Conservation (phyloP, 805 yeast species). For the Saturnispora sekii region DNA sequence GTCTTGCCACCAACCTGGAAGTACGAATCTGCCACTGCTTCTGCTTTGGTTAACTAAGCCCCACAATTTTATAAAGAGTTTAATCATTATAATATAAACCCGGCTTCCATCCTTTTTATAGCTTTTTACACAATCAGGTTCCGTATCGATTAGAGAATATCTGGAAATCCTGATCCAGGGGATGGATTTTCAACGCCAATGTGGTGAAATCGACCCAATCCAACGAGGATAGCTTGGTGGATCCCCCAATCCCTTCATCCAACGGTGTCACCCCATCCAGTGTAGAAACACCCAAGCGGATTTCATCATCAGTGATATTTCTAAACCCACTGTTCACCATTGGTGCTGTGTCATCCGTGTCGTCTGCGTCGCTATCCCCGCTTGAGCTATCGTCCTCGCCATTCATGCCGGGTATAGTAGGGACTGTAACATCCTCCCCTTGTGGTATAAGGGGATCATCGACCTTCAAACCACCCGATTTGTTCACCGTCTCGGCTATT, state of each 20-base stretch:
- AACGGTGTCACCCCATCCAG: constrained; percentile 13
- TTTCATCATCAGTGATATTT: constrained; percentile 18
- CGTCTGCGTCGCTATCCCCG: constrained; percentile 21
- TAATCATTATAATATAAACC: neutral
- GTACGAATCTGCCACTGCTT: constrained; percentile 99
- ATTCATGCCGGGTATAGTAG: constrained; percentile 32
- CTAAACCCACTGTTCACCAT: constrained; percentile 14
- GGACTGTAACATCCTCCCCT: constrained; percentile 29
- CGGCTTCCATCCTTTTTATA: neutral
- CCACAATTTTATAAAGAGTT: constrained; percentile 2
- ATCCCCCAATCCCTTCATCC: constrained; percentile 21
- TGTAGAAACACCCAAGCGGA: constrained; percentile 36
- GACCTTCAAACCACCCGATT: constrained; percentile 39
- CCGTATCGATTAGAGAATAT: constrained; percentile 10
- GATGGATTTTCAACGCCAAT: constrained; percentile 30
- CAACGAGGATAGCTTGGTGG: constrained; percentile 22
- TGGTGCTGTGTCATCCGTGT: constrained; percentile 13
- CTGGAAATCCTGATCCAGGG: constrained; percentile 28
- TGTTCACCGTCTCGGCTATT: constrained; percentile 32
- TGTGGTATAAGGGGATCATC: constrained; percentile 21
- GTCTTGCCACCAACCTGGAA: constrained; percentile 99
- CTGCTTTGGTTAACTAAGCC: constrained; percentile 95
- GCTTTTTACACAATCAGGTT: no score
- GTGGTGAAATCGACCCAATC: constrained; percentile 32
- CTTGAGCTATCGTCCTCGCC: constrained; percentile 28